These are phyloP conservation scores for Boletus barrowsii DNA, from an alignment of 768 basidiomycete species.

Conservation along the genomic window DNA sequence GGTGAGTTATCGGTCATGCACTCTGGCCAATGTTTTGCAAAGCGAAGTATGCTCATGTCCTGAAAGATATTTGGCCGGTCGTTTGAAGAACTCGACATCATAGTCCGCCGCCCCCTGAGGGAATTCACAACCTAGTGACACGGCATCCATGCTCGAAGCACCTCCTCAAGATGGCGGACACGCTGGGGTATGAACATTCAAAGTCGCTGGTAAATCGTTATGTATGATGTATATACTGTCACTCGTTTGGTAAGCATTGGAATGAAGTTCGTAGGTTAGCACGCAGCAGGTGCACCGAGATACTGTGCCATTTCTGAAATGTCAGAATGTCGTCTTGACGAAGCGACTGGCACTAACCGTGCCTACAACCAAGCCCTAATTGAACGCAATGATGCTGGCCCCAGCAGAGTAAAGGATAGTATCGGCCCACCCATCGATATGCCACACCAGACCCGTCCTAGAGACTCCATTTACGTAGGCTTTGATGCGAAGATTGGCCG, in stretches of 20 bases:
- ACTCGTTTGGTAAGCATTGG: too few species aligned
- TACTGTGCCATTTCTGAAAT: too few species aligned
- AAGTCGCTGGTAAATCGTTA: too few species aligned
- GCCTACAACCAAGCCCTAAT: too few species aligned
- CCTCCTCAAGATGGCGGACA: neutral
- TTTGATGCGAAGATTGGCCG: slow-evolving; percentile 8
- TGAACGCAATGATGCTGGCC: too few species aligned
- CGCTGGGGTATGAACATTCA: neutral
- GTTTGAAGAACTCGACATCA: neutral
- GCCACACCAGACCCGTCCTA: neutral
- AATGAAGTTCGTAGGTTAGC: too few species aligned
- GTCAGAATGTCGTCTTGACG: too few species aligned
- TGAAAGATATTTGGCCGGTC: neutral
- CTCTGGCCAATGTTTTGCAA: neutral
- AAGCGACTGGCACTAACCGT: too few species aligned
- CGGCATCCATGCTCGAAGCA: neutral
- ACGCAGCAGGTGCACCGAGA: too few species aligned
- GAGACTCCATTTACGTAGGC: slow-evolving; percentile 12
- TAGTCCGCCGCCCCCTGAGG: neutral
- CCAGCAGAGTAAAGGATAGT: neutral
- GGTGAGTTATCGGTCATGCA: neutral
- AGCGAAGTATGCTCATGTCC: too few species aligned
- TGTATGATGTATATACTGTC: too few species aligned
- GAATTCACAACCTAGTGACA: neutral
- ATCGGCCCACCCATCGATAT: slow-evolving; percentile 8